Base-by-base conservation (phyloP, 495 filamentous ascomycete species). In the Aspergillus saccharolyticus region DNA sequence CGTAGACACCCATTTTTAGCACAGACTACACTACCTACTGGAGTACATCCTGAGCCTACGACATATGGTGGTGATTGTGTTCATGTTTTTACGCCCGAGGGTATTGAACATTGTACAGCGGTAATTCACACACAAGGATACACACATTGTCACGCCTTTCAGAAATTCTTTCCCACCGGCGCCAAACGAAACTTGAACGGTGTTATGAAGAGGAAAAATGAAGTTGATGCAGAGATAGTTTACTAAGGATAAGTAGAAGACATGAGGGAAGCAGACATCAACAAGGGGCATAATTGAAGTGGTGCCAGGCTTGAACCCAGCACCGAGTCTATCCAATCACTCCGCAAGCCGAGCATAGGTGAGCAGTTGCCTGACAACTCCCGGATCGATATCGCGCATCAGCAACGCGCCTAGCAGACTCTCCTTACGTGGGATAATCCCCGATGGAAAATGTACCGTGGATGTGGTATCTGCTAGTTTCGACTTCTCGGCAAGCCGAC, bases 361-460 rank as follows among this genome's bases (percentile, higher is more conserved):
- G 65, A 88, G 83, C 58, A 94, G 71, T 60, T 93, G 84, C 55
- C 85, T 85, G 61, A 93, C 74, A 63, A 92, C 80, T 24, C 66
- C 79, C 54, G 68, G 75, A 67, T 80, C 80, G 70, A 77, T 79
- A 71, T 81, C 78, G 59, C 78, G 74, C 66, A 86, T 85, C 62
- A 84, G 74, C 49, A 92, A 66, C 25, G 86, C 87, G 3, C 78
- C 81, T 17, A 92, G 79, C 52, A 95, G 73, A 65, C 76, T 87
- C 55, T 91, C 87, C 62, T 83, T 85, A 49, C 81, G 78, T 4
- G 88, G 89, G 15, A 92, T 64, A 2, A 86, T 82, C 24, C 81
- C 82, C 0, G 83, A 75, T 6, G 88, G 91, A 30, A 90, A 63
- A 28, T 63, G 65, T 33, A 71, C 53, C 15, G 63, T 63, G 17